Evolutionary conservation across 345 rosid species (phyloP), one percentile per base, ranked within the genome.

Genomic region (Dipteronia dyeriana): DNA sequence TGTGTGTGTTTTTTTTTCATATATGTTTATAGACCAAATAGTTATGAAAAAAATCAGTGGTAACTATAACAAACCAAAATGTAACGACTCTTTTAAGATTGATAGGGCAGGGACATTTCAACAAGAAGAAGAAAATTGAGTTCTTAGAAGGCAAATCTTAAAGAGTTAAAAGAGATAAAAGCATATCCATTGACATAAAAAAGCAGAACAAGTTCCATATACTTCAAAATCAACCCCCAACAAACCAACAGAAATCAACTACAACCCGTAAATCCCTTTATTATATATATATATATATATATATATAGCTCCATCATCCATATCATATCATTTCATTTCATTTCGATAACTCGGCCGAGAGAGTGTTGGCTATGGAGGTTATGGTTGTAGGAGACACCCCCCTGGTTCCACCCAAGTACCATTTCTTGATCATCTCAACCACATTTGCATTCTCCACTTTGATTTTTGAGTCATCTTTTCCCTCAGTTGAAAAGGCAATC

Each of bases 341-440:
- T 61, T 84, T 82, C 56, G 90, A 76, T 53, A 91, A 74, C 80
- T 84, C 57, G 0, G 88, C 76, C 0, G 98, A 89, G 29, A 95
- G 81, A 5, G 72, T 78, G 23, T 81, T 80, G 0, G 94, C 97
- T 1, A 93, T 79, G 59, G 91, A 86, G 43, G 89, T 5, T n/a
- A 89, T 86, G 62, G 96, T 93, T 16, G 91, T 75, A 43, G 90
- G 86, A 70, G 98, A 95, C 10, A 92, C 88, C 11, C 88, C 99
- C 31, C 94, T 79, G 10, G 86, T 88, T 77, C 90, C 98, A 7
- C 96, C 94, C 78, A 95, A 73, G 74, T 95, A 95, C 99, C 99
- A 95, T 78, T 79, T 87, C 91, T 92, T 86, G 76, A 95, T 90
- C 97, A 87, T 91, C 85, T 84, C 87, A 13, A 78, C 94, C 79